Conservation (phyloP, 345 rosid genomes). For the Populus pruinosa region DNA sequence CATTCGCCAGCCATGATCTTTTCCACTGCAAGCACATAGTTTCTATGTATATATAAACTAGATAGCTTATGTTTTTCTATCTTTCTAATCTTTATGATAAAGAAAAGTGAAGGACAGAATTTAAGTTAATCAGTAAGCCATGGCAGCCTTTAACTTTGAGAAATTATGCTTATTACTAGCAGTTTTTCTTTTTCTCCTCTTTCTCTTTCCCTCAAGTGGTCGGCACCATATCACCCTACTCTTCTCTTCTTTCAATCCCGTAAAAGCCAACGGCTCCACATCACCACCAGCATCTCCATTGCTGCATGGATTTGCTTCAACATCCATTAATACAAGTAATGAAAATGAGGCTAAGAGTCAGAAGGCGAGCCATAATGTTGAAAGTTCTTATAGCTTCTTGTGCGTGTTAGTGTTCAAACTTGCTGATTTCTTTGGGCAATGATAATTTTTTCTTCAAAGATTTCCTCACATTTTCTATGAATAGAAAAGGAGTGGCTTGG, state of each 20-base stretch:
- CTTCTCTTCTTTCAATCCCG: slow-evolving; percentile 1
- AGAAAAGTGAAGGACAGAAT: background rate
- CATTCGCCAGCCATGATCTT: background rate
- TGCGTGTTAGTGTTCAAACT: background rate
- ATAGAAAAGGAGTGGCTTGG: slow-evolving; percentile 25
- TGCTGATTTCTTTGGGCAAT: background rate
- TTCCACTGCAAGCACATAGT: background rate
- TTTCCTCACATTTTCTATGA: background rate
- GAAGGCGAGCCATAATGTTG: background rate
- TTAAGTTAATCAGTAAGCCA: background rate
- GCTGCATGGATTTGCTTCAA: background rate
- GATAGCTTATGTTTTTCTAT: background rate
- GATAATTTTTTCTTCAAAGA: background rate
- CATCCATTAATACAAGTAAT: background rate
- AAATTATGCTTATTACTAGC: background rate
- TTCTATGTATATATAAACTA: background rate
- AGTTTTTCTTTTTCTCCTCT: background rate
- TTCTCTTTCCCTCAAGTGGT: background rate
- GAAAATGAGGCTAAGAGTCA: background rate
- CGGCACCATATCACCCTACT: background rate
- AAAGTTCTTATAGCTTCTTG: background rate
- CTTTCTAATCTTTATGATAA: background rate
- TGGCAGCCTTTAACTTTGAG: background rate
- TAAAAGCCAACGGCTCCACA: background rate
- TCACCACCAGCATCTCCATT: background rate